Base-by-base conservation (phyloP, 2,329 filamentous ascomycete genomes). In the Alternaria triticina region DNA sequence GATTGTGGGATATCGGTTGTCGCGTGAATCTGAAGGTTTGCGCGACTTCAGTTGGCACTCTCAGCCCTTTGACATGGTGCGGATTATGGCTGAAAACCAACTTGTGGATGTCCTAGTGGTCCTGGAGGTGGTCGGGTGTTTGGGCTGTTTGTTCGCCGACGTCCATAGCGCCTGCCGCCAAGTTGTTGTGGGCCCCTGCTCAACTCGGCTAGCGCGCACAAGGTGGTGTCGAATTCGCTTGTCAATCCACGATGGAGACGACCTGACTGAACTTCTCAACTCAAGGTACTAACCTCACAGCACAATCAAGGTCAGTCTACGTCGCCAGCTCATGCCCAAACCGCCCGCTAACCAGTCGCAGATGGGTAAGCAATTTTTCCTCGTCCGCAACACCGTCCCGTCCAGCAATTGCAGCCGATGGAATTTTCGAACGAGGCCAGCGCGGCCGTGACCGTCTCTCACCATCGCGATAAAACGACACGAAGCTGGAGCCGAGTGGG, bases 301-400 rank as follows among this genome's bases (percentile, higher is more conserved):
- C 83, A 81, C 82, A 82, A 81, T 82, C 82, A 87, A 83, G 84
- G 86, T 87, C 79, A 83, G 82, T 73, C 54, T 59, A 33, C 17
- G 55, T 58, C 43, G 52, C 33, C 71, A 20, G 13, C 11, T 50
- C n/a, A 10, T n/a, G 36, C 20, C 17, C 33, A 43, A 57, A 30
- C 43, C 23, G 22, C 60, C 55, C 70, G 62, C 74, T 78, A 69
- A 80, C 79, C 78, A 63, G 74, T 60, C 74, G 68, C 77, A 89
- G 87, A 89, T 89, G 87, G 87, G 87, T 89, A 86, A 88, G 87
- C 85, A 78, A 60, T 66, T 64, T 62, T 62, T 10, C 65, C 67
- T 61, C 66, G 69, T 73, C 72, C 72, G 50, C 46, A 51, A 61
- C 57, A 62, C 47, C 63, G 25, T 51, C 59, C 59, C 60, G 54